phyloP scores from a whole-genome alignment of 768 basidiomycete genomes.

The Lanmaoa rubissima region DNA sequence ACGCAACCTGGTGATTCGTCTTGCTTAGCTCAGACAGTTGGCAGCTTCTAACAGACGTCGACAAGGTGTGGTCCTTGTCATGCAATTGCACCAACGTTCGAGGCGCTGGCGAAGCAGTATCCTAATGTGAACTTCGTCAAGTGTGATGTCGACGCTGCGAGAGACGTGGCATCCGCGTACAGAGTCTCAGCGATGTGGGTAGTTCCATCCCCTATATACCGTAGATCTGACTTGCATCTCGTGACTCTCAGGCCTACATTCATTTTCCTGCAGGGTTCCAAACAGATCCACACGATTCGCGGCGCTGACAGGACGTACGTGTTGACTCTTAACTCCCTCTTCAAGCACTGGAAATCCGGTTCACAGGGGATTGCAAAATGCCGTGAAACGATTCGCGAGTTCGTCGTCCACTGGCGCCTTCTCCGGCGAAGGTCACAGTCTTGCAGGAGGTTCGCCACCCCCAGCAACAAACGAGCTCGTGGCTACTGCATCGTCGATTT shows the following conservation, averaged over 20 bases:
- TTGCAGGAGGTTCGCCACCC: conserved; percentile 53
- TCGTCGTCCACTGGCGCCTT: conserved; percentile 48
- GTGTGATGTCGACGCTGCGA: conserved; percentile 72
- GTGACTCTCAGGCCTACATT: conserved; percentile 69
- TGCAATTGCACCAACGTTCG: conserved; percentile 74
- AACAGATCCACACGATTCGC: conserved; percentile 67
- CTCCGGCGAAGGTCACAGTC: conserved; percentile 69
- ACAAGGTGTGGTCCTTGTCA: conserved; percentile 85
- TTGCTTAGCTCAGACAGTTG: conserved; percentile 1
- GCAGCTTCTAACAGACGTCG: conserved; percentile 6
- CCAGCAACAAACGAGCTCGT: conserved; percentile 36
- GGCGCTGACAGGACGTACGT: conserved; percentile 69
- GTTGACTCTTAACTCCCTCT: background rate
- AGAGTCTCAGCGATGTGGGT: conserved; percentile 71
- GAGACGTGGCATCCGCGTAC: conserved; percentile 65
- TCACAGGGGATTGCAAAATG: conserved; percentile 57
- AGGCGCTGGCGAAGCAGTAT: conserved; percentile 67
- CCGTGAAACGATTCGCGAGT: conserved; percentile 52
- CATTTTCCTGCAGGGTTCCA: conserved; percentile 65
- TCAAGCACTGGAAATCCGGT: conserved; percentile 3
- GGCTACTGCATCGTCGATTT: conserved; percentile 34
- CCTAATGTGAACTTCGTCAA: conserved; percentile 78
- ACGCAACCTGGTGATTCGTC: conserved; percentile 67
- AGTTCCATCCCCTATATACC: background rate
- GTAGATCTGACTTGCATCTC: background rate